Conservation (phyloP, 2,329 filamentous ascomycete species). For the Penicillium sp. region DNA sequence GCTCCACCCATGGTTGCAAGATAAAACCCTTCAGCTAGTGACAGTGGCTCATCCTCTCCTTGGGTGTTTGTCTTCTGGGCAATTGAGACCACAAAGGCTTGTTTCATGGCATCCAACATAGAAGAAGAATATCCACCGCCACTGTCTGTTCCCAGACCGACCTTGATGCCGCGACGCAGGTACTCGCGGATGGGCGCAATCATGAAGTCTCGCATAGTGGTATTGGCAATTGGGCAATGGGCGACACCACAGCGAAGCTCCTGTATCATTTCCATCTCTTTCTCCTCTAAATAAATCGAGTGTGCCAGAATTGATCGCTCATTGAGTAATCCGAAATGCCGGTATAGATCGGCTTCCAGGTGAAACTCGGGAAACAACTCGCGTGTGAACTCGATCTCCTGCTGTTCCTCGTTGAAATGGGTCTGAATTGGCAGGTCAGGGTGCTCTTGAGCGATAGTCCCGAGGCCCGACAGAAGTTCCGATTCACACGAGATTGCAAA, state of each 20-base stretch:
- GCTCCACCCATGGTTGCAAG: constrained; percentile 66
- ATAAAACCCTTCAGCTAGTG: constrained; percentile 60
- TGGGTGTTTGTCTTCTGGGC: constrained; percentile 39
- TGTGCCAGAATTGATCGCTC: constrained; percentile 66
- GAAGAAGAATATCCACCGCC: constrained; percentile 65
- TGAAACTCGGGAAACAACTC: constrained; percentile 60
- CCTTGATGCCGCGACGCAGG: constrained; percentile 61
- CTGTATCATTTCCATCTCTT: constrained; percentile 56
- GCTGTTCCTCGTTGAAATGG: constrained; percentile 67
- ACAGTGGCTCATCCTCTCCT: constrained; percentile 51
- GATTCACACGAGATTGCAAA: constrained; percentile 65
- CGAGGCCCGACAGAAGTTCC: constrained; percentile 59
- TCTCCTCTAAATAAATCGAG: constrained; percentile 64
- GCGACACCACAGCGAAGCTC: constrained; percentile 61
- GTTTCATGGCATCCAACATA: constrained; percentile 52
- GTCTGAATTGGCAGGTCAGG: constrained; percentile 63
- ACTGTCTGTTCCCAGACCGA: constrained; percentile 68
- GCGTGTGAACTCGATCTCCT: constrained; percentile 61
- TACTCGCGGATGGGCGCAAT: constrained; percentile 62
- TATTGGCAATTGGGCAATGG: constrained; percentile 68
- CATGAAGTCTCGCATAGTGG: constrained; percentile 63
- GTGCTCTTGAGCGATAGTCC: constrained; percentile 55
- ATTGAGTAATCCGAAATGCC: constrained; percentile 58
- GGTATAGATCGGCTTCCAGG: constrained; percentile 65
- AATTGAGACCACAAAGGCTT: constrained; percentile 58